phyloP scores from a whole-genome alignment of 106 monocot species.

The Apostasia shenzhenica region DNA sequence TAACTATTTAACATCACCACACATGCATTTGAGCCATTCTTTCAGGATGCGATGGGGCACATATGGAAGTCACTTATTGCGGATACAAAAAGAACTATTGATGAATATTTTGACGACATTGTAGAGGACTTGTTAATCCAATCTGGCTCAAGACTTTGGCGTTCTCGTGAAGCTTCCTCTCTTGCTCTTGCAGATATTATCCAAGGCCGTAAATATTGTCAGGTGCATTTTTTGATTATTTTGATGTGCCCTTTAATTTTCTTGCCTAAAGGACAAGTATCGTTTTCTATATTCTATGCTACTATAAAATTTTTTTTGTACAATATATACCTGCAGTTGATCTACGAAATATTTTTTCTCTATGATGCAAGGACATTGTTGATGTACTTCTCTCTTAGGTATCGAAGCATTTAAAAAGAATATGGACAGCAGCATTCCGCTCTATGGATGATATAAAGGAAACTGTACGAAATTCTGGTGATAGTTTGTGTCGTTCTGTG shows the following conservation, averaged over 20 bases:
- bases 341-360: not conserved
- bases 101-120: conserved; percentile 81
- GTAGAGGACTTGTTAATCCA: conserved; percentile 83
- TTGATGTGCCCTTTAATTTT: not conserved
- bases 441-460: conserved; percentile 99
- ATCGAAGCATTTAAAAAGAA: conserved; percentile 71
- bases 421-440: conserved; percentile 84
- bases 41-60: conserved; percentile 92
- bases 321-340: not conserved
- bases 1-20: no score
- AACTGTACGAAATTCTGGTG: conserved; percentile 91
- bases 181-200: conserved; percentile 95
- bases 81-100: conserved; percentile 89
- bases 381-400: conserved; percentile 31
- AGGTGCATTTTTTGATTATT: conserved; percentile 31
- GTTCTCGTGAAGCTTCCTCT: conserved; percentile 96
- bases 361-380: not conserved
- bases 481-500: conserved; percentile 83
- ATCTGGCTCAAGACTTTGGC: conserved; percentile 97
- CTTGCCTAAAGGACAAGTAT: not conserved
- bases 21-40: not conserved
- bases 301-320: not conserved
- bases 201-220: conserved; percentile 83
- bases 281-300: not conserved
- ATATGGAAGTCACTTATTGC: conserved; percentile 95